Evolutionary conservation across 176 grass and related monocot species (phyloP), one percentile per base, ranked within the genome.

Genomic region (Leersia perrieri): DNA sequence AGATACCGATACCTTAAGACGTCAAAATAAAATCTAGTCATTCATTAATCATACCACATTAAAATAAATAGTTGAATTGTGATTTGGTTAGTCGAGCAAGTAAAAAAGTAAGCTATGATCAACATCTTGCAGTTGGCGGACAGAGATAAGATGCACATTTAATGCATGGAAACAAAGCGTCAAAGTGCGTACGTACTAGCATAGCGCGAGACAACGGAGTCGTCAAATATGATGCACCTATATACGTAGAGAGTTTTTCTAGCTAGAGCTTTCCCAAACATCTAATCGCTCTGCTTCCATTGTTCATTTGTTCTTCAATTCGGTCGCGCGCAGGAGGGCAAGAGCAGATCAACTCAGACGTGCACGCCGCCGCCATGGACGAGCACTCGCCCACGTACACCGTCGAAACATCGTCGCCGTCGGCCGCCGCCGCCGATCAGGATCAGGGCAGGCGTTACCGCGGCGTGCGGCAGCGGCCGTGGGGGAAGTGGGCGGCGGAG

Each of bases 401-500:
- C 33, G 34, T 14, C 13, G 68, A 63, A 20, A 66, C 81, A 57
- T 26, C 63, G 49, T 20, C 7, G 4, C 4, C 42, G 16, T 27
- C 55, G 33, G 34, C 65, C 39, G 31, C 20, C 11, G 36, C 5
- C 39, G 87, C 8, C n/a, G n/a, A n/a, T n/a, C n/a, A n/a, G n/a
- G n/a, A n/a, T n/a, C n/a, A n/a, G n/a, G 74, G 40, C 3, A 75
- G 86, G 60, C 82, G 90, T 15, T 98, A 90, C 83, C 92, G 92
- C 32, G 96, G 96, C 68, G 96, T 98, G 74, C 90, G 96, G 65
- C 96, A 93, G 88, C 41, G 96, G 73, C 96, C 96, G 53, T 98
- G 96, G 96, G 96, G 96, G 29, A 99, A 99, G 85, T 99, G 90
- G 92, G 96, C 96, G 55, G 96, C 96, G 73, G 96, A 99, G 89